These are phyloP conservation scores for Stylonectria norvegica DNA, from an alignment of 2,329 filamentous ascomycete species.

Conservation along the genomic window DNA sequence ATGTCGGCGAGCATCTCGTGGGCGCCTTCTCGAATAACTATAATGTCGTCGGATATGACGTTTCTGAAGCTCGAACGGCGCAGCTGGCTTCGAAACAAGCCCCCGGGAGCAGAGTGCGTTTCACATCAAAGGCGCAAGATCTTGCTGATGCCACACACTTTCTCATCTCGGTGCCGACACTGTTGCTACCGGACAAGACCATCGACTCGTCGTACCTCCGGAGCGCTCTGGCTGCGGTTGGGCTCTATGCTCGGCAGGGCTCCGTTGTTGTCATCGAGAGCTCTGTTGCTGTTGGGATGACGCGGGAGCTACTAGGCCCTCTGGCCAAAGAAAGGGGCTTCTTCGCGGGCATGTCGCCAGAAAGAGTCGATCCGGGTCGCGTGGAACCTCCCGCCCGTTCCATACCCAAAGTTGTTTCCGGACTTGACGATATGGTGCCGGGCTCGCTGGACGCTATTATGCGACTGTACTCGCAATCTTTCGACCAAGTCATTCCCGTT, in stretches of 20 bases:
- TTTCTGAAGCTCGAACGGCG: constrained; percentile 39
- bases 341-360: constrained; percentile 49
- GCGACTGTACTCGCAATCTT: constrained; percentile 45
- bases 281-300: constrained; percentile 54
- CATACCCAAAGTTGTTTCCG: constrained; percentile 54
- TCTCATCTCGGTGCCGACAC: constrained; percentile 52
- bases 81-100: constrained; percentile 31
- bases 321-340: constrained; percentile 41
- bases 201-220: constrained; percentile 47
- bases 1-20: constrained; percentile 50
- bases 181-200: constrained; percentile 43
- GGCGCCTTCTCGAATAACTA: constrained; percentile 40
- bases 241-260: constrained; percentile 39
- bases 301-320: constrained; percentile 45
- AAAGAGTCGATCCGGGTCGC: constrained; percentile 52
- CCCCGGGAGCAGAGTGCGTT: constrained; percentile 28
- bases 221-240: constrained; percentile 42
- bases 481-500: constrained; percentile 46
- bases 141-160: constrained; percentile 47
- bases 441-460: constrained; percentile 44
- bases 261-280: constrained; percentile 51
- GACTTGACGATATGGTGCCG: constrained; percentile 44
- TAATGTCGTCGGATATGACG: constrained; percentile 46
- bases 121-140: constrained; percentile 38
- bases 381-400: constrained; percentile 35